phyloP scores from a whole-genome alignment of 108 stramenopile species.

The Nannochloropsis salina region DNA sequence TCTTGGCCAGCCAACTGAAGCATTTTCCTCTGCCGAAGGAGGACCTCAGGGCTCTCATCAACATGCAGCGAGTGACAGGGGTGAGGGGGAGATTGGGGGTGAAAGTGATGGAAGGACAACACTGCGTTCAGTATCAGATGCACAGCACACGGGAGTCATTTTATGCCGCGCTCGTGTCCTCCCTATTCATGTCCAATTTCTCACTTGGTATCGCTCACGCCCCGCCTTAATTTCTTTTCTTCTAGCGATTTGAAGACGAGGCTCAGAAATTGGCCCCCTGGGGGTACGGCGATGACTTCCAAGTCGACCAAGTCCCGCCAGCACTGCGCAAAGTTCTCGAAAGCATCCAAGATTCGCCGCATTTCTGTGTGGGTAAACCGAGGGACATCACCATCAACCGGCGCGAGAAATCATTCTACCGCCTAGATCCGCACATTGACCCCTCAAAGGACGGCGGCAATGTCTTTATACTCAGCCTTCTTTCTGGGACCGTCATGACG shows the following conservation, averaged over 20 bases:
- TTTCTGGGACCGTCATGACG: background rate
- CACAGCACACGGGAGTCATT: background rate
- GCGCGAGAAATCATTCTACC: slow-evolving; percentile 11
- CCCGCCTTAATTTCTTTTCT: background rate
- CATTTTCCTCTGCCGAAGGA: slow-evolving; percentile 8
- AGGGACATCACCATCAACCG: background rate
- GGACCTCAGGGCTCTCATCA: background rate
- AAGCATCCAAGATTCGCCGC: background rate
- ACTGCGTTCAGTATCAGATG: background rate
- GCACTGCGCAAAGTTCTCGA: slow-evolving; percentile 8
- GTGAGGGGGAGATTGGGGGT: background rate
- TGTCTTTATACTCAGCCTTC: background rate
- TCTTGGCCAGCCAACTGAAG: background rate
- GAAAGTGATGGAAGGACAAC: background rate
- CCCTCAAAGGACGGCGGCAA: background rate
- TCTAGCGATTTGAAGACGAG: background rate
- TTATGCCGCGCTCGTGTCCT: background rate
- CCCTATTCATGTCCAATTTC: background rate
- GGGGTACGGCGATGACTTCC: background rate
- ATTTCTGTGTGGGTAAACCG: slow-evolving; percentile 5
- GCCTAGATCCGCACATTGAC: background rate
- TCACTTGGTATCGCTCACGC: background rate
- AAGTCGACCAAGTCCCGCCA: background rate
- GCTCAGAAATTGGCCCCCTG: background rate
- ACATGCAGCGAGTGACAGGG: background rate